A percentile compares a stretch with the other conserved stretches of the same genome.
These are phyloP conservation scores for Pichia insulana DNA, from an alignment of 805 yeast genomes.

Conservation along the genomic window DNA sequence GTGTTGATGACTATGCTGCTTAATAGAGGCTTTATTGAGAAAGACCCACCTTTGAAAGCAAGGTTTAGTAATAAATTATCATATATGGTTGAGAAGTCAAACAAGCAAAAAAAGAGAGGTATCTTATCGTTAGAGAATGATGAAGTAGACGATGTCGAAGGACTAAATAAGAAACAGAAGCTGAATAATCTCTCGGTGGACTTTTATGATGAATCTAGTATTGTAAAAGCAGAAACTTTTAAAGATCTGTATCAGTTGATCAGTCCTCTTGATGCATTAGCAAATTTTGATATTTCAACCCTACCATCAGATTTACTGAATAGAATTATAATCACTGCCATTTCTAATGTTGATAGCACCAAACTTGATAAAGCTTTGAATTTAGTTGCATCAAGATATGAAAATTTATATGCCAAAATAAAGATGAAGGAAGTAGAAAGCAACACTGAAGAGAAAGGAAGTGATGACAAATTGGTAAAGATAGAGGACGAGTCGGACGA, in stretches of 20 bases:
- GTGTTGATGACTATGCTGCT: conserved; percentile 25
- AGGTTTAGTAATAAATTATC: conserved; percentile 29
- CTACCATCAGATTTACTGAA: conserved; percentile 58
- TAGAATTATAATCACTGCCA: conserved; percentile 58
- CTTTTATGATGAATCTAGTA: conserved; percentile 26
- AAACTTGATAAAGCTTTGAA: conserved; percentile 57
- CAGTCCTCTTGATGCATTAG: conserved; percentile 48
- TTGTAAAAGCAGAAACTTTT: conserved; percentile 38
- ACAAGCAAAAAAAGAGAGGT: conserved; percentile 21
- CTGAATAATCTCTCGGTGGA: conserved; percentile 14
- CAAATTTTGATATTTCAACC: conserved; percentile 57
- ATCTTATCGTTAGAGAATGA: conserved; percentile 32
- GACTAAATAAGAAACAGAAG: conserved; percentile 20
- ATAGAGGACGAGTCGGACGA: conserved; percentile 10
- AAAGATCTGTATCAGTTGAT: conserved; percentile 62
- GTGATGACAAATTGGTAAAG: conserved; percentile 16
- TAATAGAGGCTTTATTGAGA: conserved; percentile 26
- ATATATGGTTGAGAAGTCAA: conserved; percentile 23
- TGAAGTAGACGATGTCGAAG: conserved; percentile 35
- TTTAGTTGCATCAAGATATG: conserved; percentile 61
- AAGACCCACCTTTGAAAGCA: conserved; percentile 23
- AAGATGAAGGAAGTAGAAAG: conserved; percentile 1
- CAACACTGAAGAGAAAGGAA: neutral
- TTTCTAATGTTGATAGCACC: conserved; percentile 43
- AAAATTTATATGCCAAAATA: conserved; percentile 31